Base-by-base conservation (phyloP, 345 rosid species). In the Salix caprea region DNA sequence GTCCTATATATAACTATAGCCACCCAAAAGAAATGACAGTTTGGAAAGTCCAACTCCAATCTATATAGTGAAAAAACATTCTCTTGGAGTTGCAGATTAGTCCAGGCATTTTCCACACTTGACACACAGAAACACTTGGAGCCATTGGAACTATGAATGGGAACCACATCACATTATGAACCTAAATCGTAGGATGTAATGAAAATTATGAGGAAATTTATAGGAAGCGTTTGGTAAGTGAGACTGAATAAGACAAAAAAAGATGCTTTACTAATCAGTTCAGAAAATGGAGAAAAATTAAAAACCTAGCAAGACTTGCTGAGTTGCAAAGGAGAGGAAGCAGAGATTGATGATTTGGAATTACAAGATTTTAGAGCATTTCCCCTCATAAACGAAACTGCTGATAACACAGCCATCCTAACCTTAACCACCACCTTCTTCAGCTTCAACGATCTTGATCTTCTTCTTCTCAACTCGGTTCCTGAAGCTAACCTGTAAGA, bases 351-450 rank as follows among this genome's bases (percentile, higher is more conserved):
- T 21, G 87, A 77, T 54, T 82, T 70, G 68, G 81, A 77, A 46
- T 46, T 61, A 69, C 87, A 81, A 69, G 85, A 77, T 69, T 66
- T 79, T 7, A 72, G 67, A 69, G 50, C 67, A 30, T 61, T 76
- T 40, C 56, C 6, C 16, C 79, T 69, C 42, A 75, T 19, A 16
- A 71, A 42, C 21, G 88, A 80, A 34, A 84, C 71, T 5, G 84
- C 23, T 16, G 88, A 78, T 2, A 84, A 79, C 37, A 72, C 76
- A 23, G 74, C 77, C 3, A 74, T 76, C 82, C 76, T 81, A 54
- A 79, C 83, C 80, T 84, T 84, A 44, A 80, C 69, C 77, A 79
- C 74, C 44, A 79, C 77, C 67, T 80, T 89, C 87, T 82, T 82
- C 15, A 76, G 70, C 60, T 74, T 84, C 50, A 65, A 28, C 1